These are phyloP conservation scores for Saccharomycopsis fermentans DNA, from an alignment of 805 yeast species.

Conservation along the genomic window DNA sequence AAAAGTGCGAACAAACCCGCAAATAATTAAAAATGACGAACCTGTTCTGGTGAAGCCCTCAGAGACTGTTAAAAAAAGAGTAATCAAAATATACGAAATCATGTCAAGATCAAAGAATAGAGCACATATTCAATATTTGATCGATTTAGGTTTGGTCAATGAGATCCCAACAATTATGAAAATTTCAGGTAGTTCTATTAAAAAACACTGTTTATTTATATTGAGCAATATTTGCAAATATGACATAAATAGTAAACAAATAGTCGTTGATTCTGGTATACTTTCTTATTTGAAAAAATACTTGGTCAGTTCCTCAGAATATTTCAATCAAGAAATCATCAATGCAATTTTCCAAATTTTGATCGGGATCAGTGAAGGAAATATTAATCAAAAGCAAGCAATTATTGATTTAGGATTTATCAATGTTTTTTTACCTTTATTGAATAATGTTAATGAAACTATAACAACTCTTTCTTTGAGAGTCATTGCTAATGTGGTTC, in stretches of 20 bases:
- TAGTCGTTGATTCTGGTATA: conserved; percentile 17
- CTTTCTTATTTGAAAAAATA: conserved; percentile 15
- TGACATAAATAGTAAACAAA: conserved; percentile 12
- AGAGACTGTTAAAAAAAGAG: conserved; percentile 10
- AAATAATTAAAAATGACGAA: not conserved
- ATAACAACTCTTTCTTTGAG: conserved; percentile 17
- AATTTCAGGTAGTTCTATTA: conserved; percentile 11
- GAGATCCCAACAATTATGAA: conserved; percentile 17
- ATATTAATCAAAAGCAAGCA: conserved; percentile 15
- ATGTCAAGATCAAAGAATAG: conserved; percentile 4
- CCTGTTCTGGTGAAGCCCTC: not conserved
- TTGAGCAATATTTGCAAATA: conserved; percentile 14
- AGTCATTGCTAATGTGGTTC: conserved; percentile 13
- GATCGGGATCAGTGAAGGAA: conserved; percentile 17
- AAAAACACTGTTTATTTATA: conserved; percentile 17
- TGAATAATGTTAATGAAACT: conserved; percentile 18
- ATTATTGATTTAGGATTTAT: conserved; percentile 16
- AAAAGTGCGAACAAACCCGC: not conserved
- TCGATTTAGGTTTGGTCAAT: conserved; percentile 13
- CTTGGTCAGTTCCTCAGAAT: conserved; percentile 16
- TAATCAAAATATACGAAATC: conserved; percentile 15
- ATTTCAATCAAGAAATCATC: conserved; percentile 17
- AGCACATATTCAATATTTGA: conserved; percentile 13
- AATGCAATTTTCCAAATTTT: conserved; percentile 18
- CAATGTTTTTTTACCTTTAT: conserved; percentile 17